Base-by-base conservation (phyloP, 169 alveolate species). In the Plasmodium coatneyi region DNA sequence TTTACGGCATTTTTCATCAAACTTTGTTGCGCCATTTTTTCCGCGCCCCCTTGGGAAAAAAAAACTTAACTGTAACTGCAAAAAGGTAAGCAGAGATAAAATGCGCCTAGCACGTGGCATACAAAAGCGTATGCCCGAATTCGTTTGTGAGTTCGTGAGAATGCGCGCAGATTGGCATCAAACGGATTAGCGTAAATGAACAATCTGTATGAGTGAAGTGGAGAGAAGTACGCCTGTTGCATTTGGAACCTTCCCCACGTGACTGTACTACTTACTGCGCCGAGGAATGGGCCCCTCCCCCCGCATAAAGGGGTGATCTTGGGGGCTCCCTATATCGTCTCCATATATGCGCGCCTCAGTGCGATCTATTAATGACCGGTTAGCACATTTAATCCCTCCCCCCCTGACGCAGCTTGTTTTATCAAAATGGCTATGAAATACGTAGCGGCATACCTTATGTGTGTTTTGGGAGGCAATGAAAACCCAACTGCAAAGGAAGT, bases 381-480 rank as follows among this genome's bases (percentile, higher is more conserved):
- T 52, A 10, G 41, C 16, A n/a, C 71, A 82, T 82, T 56, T 34
- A 5, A 4, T 56, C 12, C n/a, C 32, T 5, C 80, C 80, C 5
- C 12, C 56, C 41, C 16, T 72, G 52, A 71, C 9, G 36, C 43
- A 28, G 66, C 25, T 54, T 1, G 5, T 7, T 5, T 80, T 16
- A 9, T 28, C 80, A 87, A 92, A 90, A 96, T 96, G 97, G 93
- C 96, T 7, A 95, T 96, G 92, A 96, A 96, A 80, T 96, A 96
- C 96, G 97, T 96, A 10, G 96, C 97, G 66, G 95, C 96, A 32
- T 96, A 96, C 89, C 96, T 96, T 49, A 84, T 96, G 84, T 95
- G 97, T 76, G 97, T 95, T 6, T 94, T 95, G 43, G 92, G 96
- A 92, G 97, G 97, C 74, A 95, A 93, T 82, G 97, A 96, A 79